phyloP scores from a whole-genome alignment of 75 land plant species.

The Chamaecyparis obtusa region DNA sequence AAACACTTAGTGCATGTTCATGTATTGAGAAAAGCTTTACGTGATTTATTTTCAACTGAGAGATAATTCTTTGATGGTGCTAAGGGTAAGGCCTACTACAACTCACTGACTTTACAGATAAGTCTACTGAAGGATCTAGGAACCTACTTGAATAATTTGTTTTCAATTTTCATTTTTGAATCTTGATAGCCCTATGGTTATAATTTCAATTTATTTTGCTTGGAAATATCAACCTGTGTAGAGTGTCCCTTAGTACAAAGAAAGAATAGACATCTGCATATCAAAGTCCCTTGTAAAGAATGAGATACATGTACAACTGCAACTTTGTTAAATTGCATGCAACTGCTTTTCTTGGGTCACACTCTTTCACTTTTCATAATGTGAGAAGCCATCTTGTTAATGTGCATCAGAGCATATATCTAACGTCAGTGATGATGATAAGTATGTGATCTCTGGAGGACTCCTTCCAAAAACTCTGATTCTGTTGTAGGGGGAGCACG shows the following conservation, averaged over 20 bases:
- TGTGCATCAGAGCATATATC: neutral
- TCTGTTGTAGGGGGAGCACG: too few relatives aligned
- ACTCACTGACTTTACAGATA: too few relatives aligned
- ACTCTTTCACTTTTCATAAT: neutral
- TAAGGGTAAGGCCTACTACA: too few relatives aligned
- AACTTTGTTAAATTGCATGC: too few relatives aligned
- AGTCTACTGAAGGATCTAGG: neutral
- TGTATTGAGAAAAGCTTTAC: too few relatives aligned
- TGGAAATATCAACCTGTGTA: neutral
- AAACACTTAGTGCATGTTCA: too few relatives aligned
- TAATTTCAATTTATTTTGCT: too few relatives aligned
- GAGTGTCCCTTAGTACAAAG: neutral
- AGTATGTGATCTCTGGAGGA: neutral
- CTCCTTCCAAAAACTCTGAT: neutral
- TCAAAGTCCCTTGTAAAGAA: too few relatives aligned
- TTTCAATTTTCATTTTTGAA: too few relatives aligned
- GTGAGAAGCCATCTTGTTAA: neutral
- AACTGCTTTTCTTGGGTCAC: neutral
- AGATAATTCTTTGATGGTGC: neutral
- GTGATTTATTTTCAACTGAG: neutral
- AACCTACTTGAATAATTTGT: neutral
- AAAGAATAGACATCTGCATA: neutral
- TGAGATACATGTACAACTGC: neutral
- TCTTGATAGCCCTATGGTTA: neutral
- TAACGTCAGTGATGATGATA: neutral